Base-by-base conservation (phyloP, 495 filamentous ascomycete genomes). In the Cudoniella acicularis region DNA sequence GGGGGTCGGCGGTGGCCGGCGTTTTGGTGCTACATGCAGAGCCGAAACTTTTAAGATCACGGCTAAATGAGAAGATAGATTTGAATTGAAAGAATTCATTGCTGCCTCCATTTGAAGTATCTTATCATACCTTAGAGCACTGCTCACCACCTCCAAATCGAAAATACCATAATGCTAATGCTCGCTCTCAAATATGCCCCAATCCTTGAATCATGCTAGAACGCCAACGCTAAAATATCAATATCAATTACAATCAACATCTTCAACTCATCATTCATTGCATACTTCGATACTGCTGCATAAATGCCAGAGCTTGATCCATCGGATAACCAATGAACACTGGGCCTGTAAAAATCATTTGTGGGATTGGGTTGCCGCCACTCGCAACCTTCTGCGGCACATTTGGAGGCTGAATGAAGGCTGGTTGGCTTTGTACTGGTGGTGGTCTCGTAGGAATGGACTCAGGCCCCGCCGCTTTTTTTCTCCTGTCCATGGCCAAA, bases 241-340 rank as follows among this genome's bases (percentile, higher is more conserved):
- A 49, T 40, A 1, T 6, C 36, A 22, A 47, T n/a, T n/a, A n/a
- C n/a, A n/a, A n/a, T n/a, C n/a, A 43, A 26, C 18, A n/a, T 20
- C 18, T 16, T 17, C 52, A 46, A 45, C 23, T 43, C 21, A n/a
- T 52, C n/a, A 49, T 18, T 63, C 57, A 63, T 61, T 55, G 21
- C 21, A 48, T 43, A 26, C 49, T 43, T 13, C 59, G 62, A 42
- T 54, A 79, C 43, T 86, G 79, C 58, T 86, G 82, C 76, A 96
- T 77, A 30, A 96, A 73, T 20, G 75, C 72, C 18, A 88, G 81
- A 17, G 89, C 85, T 67, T 94, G 86, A 57, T 94, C 90, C 36
- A 90, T 79, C 1, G 87, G 81, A 67, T 94, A 96, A 0, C 91
- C 91, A 61, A 96, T 88, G 65, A 96, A 96, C 1, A 96, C 90